phyloP scores from a whole-genome alignment of 2,329 filamentous ascomycete genomes.

The Trematosphaeria pertusa region DNA sequence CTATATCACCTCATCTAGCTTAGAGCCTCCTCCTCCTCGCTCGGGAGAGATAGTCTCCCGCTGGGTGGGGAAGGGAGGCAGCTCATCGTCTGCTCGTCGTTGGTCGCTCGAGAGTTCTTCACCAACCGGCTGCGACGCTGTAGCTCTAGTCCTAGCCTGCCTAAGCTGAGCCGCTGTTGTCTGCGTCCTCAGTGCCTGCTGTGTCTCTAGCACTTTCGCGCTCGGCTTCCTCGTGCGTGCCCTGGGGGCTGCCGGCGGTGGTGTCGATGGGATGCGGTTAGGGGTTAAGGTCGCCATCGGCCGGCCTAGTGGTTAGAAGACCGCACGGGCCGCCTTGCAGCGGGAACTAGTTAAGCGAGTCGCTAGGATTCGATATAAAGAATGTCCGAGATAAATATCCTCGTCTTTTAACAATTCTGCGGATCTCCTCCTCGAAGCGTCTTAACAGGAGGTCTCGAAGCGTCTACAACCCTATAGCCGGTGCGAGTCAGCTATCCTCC shows the following conservation, averaged over 20 bases:
- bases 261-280: constrained; percentile 11
- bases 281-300: constrained; percentile 13
- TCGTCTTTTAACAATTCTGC: constrained; percentile 9
- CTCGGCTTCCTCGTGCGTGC: constrained; percentile 13
- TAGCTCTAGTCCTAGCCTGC: constrained; percentile 11
- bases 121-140: constrained; percentile 7
- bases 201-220: constrained; percentile 10
- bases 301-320: constrained; percentile 9
- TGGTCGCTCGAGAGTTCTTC: constrained; percentile 9
- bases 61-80: constrained; percentile 10
- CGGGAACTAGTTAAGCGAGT: constrained; percentile 16
- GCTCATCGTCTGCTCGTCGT: constrained; percentile 12
- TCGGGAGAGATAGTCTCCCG: constrained; percentile 7
- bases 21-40: neutral
- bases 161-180: constrained; percentile 8
- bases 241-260: constrained; percentile 7
- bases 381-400: constrained; percentile 17
- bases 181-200: constrained; percentile 1
- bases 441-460: too few relatives aligned
- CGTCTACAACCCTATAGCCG: too few relatives aligned
- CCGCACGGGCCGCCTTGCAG: constrained; percentile 16
- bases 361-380: constrained; percentile 12
- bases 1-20: constrained; percentile 7
- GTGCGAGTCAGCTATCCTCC: too few relatives aligned
- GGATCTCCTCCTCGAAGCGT: too few relatives aligned